Percentiles rank a stretch among this genome's conserved stretches.
Conservation (phyloP, 2,329 filamentous ascomycete genomes). For the Paecilomyces fulvus region DNA sequence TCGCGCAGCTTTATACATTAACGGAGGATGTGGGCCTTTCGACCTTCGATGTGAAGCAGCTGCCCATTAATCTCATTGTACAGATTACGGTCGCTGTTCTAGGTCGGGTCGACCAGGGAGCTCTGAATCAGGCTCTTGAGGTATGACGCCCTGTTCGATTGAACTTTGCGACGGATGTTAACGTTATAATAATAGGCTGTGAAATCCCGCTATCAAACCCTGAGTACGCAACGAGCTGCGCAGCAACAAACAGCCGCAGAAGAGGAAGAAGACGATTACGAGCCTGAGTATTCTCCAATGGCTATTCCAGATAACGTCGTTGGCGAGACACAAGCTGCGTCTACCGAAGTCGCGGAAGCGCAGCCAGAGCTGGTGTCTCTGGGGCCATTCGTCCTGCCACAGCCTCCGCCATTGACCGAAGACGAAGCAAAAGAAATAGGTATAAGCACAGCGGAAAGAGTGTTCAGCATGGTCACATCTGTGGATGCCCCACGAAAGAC, state of each 20-base stretch:
- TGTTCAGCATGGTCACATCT: conserved; percentile 68
- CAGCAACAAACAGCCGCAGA: conserved; percentile 22
- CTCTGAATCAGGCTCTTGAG: conserved; percentile 65
- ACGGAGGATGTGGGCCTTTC: conserved; percentile 66
- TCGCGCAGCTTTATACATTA: conserved; percentile 79
- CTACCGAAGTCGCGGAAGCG: conserved; percentile 66
- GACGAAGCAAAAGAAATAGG: conserved; percentile 67
- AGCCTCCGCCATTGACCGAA: conserved; percentile 63
- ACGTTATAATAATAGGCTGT: conserved; percentile 23
- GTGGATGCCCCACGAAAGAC: conserved; percentile 56
- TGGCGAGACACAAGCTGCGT: conserved; percentile 56
- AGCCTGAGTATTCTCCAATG: conserved; percentile 71
- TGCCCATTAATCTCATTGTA: conserved; percentile 67
- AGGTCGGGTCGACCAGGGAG: conserved; percentile 58
- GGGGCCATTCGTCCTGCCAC: conserved; percentile 69
- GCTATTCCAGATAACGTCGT: conserved; percentile 39
- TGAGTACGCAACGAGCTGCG: conserved; percentile 27
- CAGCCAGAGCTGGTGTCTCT: conserved; percentile 54
- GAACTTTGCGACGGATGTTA: conserved; percentile 4
- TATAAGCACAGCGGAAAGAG: conserved; percentile 63
- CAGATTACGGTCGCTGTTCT: conserved; percentile 77
- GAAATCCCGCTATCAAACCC: conserved; percentile 28
- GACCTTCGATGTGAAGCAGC: conserved; percentile 71
- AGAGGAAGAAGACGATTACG: conserved; percentile 85
- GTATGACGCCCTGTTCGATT: conserved; percentile 33